phyloP scores from a whole-genome alignment of 768 basidiomycete genomes.

The Mycena filopes region DNA sequence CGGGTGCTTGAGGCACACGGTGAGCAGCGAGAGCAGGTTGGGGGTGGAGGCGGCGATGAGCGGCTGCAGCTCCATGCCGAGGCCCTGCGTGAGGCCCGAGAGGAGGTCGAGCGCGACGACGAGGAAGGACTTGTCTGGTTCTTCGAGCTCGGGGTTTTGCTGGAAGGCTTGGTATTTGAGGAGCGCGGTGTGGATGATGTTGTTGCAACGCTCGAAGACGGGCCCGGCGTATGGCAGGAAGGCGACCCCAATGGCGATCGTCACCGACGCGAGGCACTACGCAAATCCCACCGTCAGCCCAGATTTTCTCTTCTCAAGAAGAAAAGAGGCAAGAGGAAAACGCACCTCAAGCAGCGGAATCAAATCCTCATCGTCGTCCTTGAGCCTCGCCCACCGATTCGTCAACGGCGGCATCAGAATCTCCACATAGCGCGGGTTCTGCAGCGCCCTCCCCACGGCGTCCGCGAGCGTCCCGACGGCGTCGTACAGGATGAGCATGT shows the following conservation, averaged over 20 bases:
- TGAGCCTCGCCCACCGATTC: conserved; percentile 87
- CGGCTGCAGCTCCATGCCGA: conserved; percentile 81
- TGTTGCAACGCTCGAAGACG: conserved; percentile 91
- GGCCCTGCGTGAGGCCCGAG: conserved; percentile 94
- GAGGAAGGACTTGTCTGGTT: conserved; percentile 97
- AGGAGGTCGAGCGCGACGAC: conserved; percentile 98
- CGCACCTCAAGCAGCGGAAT: conserved; percentile 95
- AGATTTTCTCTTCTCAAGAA: too few species aligned
- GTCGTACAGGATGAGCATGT: conserved; percentile 97
- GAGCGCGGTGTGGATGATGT: conserved; percentile 84
- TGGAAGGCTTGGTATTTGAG: conserved; percentile 89
- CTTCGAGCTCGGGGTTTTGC: conserved; percentile 90
- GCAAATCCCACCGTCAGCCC: too few species aligned
- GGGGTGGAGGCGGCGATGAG: conserved; percentile 79
- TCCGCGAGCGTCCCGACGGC: conserved; percentile 99
- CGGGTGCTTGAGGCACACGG: conserved; percentile 93
- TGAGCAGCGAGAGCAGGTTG: conserved; percentile 82
- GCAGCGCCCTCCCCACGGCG: conserved; percentile 89
- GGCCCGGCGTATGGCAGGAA: conserved; percentile 91
- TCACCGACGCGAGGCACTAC: conserved; percentile 99
- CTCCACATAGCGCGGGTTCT: conserved; percentile 88
- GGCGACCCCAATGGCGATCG: conserved; percentile 92
- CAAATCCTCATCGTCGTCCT: conserved; percentile 91
- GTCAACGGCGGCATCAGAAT: conserved; percentile 97
- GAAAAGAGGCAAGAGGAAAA: too few species aligned